Base-by-base conservation (phyloP, 1,284 basidiomycete species). In the Agroathelia rolfsii region DNA sequence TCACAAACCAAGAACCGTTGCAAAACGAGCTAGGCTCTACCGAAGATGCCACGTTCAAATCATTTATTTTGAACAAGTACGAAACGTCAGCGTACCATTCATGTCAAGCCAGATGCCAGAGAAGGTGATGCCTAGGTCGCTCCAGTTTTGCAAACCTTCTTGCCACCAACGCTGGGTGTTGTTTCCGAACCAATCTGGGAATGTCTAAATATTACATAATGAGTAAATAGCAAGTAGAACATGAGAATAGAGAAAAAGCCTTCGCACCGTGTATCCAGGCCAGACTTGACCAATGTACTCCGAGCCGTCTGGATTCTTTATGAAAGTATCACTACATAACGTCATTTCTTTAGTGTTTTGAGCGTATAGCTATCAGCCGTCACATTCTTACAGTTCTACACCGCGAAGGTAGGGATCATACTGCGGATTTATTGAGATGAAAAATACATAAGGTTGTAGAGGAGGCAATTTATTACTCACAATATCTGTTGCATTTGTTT, bases 211-310 rank as follows among this genome's bases (percentile, higher is more conserved):
- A 11, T 6, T n/a, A 16, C 11, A 17, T 6, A 23, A 17, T 21
- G 12, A 3, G n/a, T 26, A 12, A 5, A 32, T 29, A 14, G 13
- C 4, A 35, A 28, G 23, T 1, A 24, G 8, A 21, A 3, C 18
- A 13, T 38, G 21, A 33, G 21, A 8, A 21, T 10, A 3, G 24
- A 18, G 9, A 21, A n/a, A 24, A 19, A 32, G 14, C 21, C 4
- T 13, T 42, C 55, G 10, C 20, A 66, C 67, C 1, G 65, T 62
- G 36, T 63, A 66, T 11, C 72, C 70, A 6, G 69, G 68, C 67
- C 69, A 73, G 11, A 82, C 76, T 53, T 74, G 66, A 5, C 81
- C 80, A 6, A 82, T 49, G 50, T 81, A 81, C 41, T 73, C 60
- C 20, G 72, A 66, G 0, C 71, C 71, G 42, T 81, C 70, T 1